Conservation (phyloP, 371 early-diverging fungal species). For the Sporodiniella umbellata region DNA sequence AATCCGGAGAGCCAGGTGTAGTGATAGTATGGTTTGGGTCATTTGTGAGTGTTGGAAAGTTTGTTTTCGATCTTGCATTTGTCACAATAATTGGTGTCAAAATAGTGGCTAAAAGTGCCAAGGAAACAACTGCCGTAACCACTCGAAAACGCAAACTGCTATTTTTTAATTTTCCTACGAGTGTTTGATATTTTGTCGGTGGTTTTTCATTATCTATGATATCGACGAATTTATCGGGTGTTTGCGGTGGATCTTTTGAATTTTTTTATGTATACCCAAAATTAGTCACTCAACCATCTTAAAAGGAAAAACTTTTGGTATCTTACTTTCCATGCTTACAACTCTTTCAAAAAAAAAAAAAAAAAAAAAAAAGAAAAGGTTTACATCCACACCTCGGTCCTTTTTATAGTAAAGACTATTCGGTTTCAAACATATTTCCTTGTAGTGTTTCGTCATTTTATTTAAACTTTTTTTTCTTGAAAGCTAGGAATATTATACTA, state of each 20-base stretch:
- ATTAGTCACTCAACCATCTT: no score
- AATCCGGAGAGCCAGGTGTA: not conserved
- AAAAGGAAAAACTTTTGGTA: no score
- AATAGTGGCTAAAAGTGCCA: not conserved
- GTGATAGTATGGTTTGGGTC: not conserved
- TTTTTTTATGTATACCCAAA: no score
- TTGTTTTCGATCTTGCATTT: not conserved
- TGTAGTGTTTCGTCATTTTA: no score
- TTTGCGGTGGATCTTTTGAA: no score
- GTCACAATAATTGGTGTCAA: not conserved
- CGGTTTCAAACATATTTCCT: not conserved
- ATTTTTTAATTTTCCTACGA: not conserved
- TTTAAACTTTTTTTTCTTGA: no score
- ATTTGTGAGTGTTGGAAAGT: not conserved
- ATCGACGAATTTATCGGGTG: no score
- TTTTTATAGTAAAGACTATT: not conserved
- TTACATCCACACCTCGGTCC: not conserved
- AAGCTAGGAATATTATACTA: no score
- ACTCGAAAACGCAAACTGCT: not conserved
- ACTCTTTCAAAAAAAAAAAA: not conserved
- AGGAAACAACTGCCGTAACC: not conserved
- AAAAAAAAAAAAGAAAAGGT: not conserved
- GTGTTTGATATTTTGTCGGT: no score
- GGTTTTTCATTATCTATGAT: no score
- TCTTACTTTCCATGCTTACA: constrained; percentile 2